Evolutionary conservation across 139 green algal species (phyloP), one percentile per base, ranked within the genome.

Genomic region (Closterium sp.): DNA sequence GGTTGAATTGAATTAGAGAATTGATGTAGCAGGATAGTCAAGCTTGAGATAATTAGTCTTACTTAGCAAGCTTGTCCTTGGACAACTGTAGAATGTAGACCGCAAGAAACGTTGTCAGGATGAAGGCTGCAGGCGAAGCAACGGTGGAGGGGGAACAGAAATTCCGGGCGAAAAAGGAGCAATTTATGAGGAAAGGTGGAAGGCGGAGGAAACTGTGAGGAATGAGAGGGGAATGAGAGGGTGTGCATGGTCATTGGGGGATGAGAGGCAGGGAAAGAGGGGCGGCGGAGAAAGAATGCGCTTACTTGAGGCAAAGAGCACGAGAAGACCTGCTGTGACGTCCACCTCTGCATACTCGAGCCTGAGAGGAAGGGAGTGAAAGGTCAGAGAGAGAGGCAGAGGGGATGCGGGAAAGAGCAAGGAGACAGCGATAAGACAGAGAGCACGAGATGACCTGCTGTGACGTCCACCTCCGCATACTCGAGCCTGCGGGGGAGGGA

Each of bases 81-180:
- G 90, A 93, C 31, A 85, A 93, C 90, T 93, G 90, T 0, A 93
- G 32, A 22, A 93, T 91, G 85, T 90, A 93, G 31, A 93, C 28
- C 7, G 90, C 50, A 11, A 93, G 79, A 45, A 79, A 84, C 27
- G 90, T 93, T 7, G 90, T 93, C 9, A 93, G 62, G 17, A 62
- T 31, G 32, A 93, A 91, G 21, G 86, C 90, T 93, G 85, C 2
- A 92, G 9, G 21, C 9, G 24, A 38, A 27, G 62, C 17, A 5
- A 42, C 10, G n/a, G n/a, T n/a, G n/a, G 42, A 62, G 42, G 42
- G 42, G 42, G 5, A 5, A 62, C 5, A 62, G 42, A 62, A 5
- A 7, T 13, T 5, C 42, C 5, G 5, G 42, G 42, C 42, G 42
- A 62, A 62, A 62, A 7, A 7, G 42, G 42, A 62, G 42, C 5